phyloP scores from a whole-genome alignment of 345 rosid genomes.

The Salix exigua region DNA sequence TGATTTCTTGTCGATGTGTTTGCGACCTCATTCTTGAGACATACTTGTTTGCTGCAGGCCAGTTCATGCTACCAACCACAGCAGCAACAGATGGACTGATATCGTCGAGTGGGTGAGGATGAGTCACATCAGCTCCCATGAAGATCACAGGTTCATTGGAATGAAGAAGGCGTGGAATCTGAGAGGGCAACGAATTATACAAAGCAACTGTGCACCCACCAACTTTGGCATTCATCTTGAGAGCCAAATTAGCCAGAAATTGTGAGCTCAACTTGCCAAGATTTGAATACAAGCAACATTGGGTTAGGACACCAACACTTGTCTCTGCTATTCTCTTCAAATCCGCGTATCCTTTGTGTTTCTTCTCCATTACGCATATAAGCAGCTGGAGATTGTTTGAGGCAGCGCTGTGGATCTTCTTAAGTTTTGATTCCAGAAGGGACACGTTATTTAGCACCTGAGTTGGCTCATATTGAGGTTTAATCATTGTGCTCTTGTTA shows the following conservation, averaged over 20 bases:
- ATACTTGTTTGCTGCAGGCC: constrained; percentile 95
- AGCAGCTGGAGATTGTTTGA: constrained; percentile 72
- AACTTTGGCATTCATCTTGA: constrained; percentile 92
- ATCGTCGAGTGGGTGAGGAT: constrained; percentile 95
- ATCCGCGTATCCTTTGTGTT: constrained; percentile 89
- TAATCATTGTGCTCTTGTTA: constrained; percentile 51
- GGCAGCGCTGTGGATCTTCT: constrained; percentile 61
- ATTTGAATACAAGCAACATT: constrained; percentile 87
- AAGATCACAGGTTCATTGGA: constrained; percentile 82
- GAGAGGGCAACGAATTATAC: constrained; percentile 71
- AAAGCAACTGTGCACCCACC: constrained; percentile 89
- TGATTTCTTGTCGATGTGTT: constrained; percentile 89
- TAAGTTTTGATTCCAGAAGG: constrained; percentile 68
- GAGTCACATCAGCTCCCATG: constrained; percentile 98
- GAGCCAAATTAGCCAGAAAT: constrained; percentile 83
- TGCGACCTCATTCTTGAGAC: constrained; percentile 92
- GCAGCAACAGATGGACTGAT: constrained; percentile 94
- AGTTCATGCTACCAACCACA: constrained; percentile 98
- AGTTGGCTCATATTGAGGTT: constrained; percentile 62
- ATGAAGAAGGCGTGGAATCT: constrained; percentile 69
- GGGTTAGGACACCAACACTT: constrained; percentile 74
- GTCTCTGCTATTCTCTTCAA: constrained; percentile 93
- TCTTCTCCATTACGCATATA: constrained; percentile 85
- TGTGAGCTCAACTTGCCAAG: constrained; percentile 78
- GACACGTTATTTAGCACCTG: constrained; percentile 74